Evolutionary conservation across 2,329 filamentous ascomycete species (phyloP).

Genomic region (Chaetomium strumarium): DNA sequence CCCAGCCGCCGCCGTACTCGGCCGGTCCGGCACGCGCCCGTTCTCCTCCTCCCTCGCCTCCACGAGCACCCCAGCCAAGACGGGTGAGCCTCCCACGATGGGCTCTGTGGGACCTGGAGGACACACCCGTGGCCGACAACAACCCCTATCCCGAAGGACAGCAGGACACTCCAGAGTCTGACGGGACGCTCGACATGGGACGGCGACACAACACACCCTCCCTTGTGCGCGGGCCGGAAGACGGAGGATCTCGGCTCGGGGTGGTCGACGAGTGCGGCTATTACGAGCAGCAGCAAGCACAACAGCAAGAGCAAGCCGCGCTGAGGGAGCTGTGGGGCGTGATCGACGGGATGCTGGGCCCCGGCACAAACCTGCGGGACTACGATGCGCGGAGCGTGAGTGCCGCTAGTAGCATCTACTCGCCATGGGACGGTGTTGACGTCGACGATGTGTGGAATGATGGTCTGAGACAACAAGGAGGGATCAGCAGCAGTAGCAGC

Average conservation of each 20-base stretch:
- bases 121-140: not conserved
- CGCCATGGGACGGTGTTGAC: not conserved
- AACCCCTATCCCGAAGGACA: not conserved
- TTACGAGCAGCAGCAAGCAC: not conserved
- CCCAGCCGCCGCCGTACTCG: not conserved
- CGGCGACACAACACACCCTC: no score
- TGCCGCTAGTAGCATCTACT: not conserved
- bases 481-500: no score
- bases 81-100: not conserved
- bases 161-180: no score
- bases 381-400: not conserved
- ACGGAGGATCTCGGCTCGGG: not conserved
- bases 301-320: conserved; percentile 4
- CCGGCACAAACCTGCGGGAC: not conserved
- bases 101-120: not conserved
- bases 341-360: conserved; percentile 9
- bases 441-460: not conserved
- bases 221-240: no score
- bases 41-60: not conserved
- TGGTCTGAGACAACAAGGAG: not conserved
- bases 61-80: not conserved
- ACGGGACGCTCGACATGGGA: no score
- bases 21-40: not conserved
- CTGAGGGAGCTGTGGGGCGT: conserved; percentile 12
- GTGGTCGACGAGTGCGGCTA: not conserved